Percentiles rank a stretch among this genome's conserved stretches.
Conservation (phyloP, 352 stramenopile species). For the Phytophthora ohioensis region DNA sequence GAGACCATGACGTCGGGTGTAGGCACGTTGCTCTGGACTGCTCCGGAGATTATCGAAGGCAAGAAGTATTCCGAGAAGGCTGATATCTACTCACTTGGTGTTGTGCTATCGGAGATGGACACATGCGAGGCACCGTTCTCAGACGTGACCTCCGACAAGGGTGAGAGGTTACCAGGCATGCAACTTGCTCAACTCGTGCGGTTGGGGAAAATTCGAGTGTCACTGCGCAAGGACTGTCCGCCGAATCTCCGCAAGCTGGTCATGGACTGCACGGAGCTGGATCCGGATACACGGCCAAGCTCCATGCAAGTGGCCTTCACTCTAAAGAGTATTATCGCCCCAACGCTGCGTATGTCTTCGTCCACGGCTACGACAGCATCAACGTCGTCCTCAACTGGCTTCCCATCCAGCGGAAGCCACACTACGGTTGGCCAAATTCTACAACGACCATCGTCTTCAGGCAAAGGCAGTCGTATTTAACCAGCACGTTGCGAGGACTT, state of each 20-base stretch:
- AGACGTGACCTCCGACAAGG: conserved; percentile 51
- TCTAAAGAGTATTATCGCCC: conserved; percentile 78
- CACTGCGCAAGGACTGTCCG: conserved; percentile 69
- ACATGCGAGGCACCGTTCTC: conserved; percentile 71
- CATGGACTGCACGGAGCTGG: conserved; percentile 68
- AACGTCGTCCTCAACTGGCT: conserved; percentile 15
- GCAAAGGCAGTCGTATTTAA: conserved; percentile 30
- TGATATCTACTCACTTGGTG: conserved; percentile 90
- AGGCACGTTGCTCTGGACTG: conserved; percentile 86
- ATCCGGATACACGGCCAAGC: conserved; percentile 66
- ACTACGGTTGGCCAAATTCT: conserved; percentile 18
- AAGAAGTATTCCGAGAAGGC: conserved; percentile 89
- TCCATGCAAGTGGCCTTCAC: conserved; percentile 81
- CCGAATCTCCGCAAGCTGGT: conserved; percentile 58
- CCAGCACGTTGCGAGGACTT: not conserved
- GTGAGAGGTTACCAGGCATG: conserved; percentile 71
- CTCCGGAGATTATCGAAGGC: conserved; percentile 89
- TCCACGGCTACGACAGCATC: conserved; percentile 38
- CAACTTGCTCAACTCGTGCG: conserved; percentile 74
- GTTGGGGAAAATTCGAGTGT: conserved; percentile 58
- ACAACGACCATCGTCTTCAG: conserved; percentile 14
- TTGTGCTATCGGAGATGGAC: conserved; percentile 85
- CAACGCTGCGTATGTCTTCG: conserved; percentile 44
- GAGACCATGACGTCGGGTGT: conserved; percentile 83
- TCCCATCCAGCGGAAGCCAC: conserved; percentile 22